These are phyloP conservation scores for Epichloe glyceriae DNA, from an alignment of 2,329 filamentous ascomycete genomes.

Conservation along the genomic window DNA sequence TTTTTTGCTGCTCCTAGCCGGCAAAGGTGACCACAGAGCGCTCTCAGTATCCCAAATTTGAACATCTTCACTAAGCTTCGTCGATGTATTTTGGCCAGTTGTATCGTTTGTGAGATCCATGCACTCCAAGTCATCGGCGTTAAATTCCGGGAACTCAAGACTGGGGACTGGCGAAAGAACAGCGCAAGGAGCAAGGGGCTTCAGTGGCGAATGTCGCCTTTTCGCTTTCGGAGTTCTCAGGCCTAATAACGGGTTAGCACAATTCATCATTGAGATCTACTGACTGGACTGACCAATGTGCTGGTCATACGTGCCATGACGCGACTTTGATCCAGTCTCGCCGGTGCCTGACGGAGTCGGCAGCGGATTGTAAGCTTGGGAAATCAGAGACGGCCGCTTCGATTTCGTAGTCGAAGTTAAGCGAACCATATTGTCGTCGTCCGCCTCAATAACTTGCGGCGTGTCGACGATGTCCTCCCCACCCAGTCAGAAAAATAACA, in stretches of 20 bases:
- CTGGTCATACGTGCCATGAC: constrained; percentile 4
- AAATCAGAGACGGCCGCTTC: constrained; percentile 31
- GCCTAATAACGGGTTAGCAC: not conserved
- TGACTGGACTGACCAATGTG: constrained; percentile 5
- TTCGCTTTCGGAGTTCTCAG: constrained; percentile 10
- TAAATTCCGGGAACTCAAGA: constrained; percentile 23
- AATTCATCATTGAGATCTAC: not conserved
- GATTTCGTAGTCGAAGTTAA: constrained; percentile 29
- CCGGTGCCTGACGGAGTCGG: constrained; percentile 24
- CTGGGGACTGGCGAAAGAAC: constrained; percentile 11
- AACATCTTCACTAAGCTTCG: constrained; percentile 23
- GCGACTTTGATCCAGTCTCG: constrained; percentile 10
- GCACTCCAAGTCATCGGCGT: constrained; percentile 22
- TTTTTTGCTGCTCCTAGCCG: constrained; percentile 31
- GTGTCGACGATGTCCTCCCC: constrained; percentile 12
- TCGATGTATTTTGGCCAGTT: constrained; percentile 20
- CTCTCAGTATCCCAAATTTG: constrained; percentile 31
- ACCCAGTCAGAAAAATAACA: constrained; percentile 13
- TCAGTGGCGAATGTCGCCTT: constrained; percentile 13
- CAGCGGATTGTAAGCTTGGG: constrained; percentile 28
- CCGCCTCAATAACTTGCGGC: constrained; percentile 15
- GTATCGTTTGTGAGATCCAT: constrained; percentile 29
- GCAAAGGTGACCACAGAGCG: constrained; percentile 24
- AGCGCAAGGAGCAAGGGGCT: constrained; percentile 11
- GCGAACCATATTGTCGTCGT: constrained; percentile 30